Evolutionary conservation across 306 rosid genomes (phyloP).

Genomic region (Cicer arietinum): DNA sequence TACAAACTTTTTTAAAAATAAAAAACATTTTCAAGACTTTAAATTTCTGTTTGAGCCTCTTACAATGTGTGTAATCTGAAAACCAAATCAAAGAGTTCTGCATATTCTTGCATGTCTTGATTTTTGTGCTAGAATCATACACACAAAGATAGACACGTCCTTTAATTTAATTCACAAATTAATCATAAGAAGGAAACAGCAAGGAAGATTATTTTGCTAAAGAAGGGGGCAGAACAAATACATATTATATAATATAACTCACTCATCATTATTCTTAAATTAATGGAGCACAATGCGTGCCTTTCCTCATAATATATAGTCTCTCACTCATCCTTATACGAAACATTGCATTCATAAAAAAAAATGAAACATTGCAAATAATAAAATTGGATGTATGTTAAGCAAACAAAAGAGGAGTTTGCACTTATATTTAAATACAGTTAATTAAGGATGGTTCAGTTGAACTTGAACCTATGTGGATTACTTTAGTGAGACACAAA

Average conservation of each 20-base stretch:
- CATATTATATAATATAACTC: neutral
- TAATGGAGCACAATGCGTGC: constrained; percentile 13
- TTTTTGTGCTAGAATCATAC: constrained; percentile 9
- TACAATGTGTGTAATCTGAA: neutral
- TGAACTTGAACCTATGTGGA: constrained; percentile 31
- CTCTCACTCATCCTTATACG: constrained; percentile 37
- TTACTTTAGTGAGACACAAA: constrained; percentile 41
- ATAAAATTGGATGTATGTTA: neutral
- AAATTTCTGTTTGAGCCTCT: neutral
- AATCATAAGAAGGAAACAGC: constrained; percentile 41
- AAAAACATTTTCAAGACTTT: no score
- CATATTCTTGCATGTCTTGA: constrained; percentile 22
- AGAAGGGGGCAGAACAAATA: neutral
- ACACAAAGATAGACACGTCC: constrained; percentile 23
- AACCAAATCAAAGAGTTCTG: constrained; percentile 12
- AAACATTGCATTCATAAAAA: constrained; percentile 4
- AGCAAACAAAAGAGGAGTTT: neutral
- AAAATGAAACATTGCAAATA: constrained; percentile 27
- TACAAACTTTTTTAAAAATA: no score
- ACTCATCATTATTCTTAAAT: constrained; percentile 4
- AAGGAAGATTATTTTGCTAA: constrained; percentile 36
- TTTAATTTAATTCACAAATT: constrained; percentile 6
- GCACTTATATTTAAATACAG: constrained; percentile 11
- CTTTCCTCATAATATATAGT: constrained; percentile 6
- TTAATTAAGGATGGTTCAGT: constrained; percentile 27